Evolutionary conservation across 2,329 filamentous ascomycete genomes (phyloP).

Genomic region (Paradendryphiella salina): DNA sequence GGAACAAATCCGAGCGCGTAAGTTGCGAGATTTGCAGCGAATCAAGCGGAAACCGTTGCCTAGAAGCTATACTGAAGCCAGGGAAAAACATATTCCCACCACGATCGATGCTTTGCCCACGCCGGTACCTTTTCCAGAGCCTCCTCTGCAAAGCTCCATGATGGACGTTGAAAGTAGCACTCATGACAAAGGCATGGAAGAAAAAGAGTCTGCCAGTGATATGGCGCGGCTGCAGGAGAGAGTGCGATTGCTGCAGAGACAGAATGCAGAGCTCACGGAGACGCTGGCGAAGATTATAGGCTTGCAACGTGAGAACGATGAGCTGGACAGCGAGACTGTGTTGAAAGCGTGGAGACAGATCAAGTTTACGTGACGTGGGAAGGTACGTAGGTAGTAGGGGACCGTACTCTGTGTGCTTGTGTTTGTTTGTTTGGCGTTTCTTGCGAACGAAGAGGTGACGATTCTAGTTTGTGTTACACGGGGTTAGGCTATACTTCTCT

Average conservation of each 20-base stretch:
- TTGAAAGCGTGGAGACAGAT: constrained; percentile 17
- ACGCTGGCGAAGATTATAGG: constrained; percentile 35
- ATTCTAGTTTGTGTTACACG: too few species aligned
- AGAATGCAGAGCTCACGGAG: constrained; percentile 33
- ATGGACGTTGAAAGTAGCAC: constrained; percentile 2
- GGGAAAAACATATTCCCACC: constrained; percentile 13
- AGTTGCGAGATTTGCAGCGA: constrained; percentile 32
- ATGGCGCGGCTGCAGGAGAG: constrained; percentile 25
- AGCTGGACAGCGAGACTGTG: constrained; percentile 26
- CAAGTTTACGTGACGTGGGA: too few species aligned
- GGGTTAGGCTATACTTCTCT: too few species aligned
- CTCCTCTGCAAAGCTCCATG: constrained; percentile 5
- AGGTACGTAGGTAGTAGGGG: too few species aligned
- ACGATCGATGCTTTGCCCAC: constrained; percentile 19
- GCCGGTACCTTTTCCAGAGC: constrained; percentile 22
- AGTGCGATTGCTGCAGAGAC: constrained; percentile 26
- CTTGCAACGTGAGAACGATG: constrained; percentile 25
- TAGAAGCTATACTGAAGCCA: neutral
- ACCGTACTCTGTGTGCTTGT: too few species aligned
- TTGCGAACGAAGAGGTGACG: too few species aligned
- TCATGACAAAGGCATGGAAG: constrained; percentile 15
- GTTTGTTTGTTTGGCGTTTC: too few species aligned
- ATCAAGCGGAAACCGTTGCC: constrained; percentile 26
- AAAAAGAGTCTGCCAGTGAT: constrained; percentile 14
- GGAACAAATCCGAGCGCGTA: constrained; percentile 6